Percentiles rank a stretch among this genome's conserved stretches.
Conservation (phyloP, 2,329 filamentous ascomycete genomes). For the Claviceps purpurea region DNA sequence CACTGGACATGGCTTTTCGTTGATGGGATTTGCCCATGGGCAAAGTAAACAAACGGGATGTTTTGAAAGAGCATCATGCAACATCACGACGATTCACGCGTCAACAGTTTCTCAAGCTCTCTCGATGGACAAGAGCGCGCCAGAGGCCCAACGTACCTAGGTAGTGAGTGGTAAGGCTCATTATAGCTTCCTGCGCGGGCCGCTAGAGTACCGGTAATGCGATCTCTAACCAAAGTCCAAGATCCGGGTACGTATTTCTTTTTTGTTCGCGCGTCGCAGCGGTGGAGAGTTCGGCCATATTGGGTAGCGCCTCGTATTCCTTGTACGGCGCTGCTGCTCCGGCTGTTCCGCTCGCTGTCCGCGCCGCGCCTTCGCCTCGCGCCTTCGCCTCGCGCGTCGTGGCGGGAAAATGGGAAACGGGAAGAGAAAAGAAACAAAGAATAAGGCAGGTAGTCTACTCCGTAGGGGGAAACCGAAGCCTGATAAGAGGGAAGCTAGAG, state of each 20-base stretch:
- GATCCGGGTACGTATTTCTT: neutral
- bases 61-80: neutral
- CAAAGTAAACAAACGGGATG: slow-evolving; percentile 1
- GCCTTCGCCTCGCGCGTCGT: too few species aligned
- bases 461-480: neutral
- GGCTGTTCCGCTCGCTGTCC: slow-evolving; percentile 3
- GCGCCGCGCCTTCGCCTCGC: too few species aligned
- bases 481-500: neutral
- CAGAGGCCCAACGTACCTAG: too few species aligned
- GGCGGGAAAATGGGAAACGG: neutral
- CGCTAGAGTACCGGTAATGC: neutral
- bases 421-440: neutral
- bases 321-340: slow-evolving; percentile 4
- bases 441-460: neutral
- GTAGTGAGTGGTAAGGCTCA: too few species aligned
- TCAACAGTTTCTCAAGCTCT: too few species aligned
- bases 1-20: too few species aligned
- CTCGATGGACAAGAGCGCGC: too few species aligned
- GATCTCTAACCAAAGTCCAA: slow-evolving; percentile 1
- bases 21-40: neutral
- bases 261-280: neutral
- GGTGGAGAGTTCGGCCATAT: neutral
- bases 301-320: neutral
- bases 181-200: too few species aligned
- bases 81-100: too few species aligned